Evolutionary conservation across 352 stramenopile genomes (phyloP), one percentile per base, ranked within the genome.

Genomic region (Globisporangium orthogonon): DNA sequence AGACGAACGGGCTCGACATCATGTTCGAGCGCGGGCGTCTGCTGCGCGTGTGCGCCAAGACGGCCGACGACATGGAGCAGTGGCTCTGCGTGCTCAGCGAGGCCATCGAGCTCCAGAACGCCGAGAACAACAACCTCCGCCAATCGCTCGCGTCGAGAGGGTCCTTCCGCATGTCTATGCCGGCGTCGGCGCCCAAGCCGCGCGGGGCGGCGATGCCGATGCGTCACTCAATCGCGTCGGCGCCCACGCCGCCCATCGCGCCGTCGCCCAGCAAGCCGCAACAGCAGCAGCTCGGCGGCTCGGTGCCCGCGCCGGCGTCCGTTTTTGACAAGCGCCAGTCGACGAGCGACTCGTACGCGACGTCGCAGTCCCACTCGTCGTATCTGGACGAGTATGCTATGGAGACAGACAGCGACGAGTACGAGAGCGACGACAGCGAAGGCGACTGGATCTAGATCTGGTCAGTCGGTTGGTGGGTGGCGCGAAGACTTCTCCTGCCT

Each of bases 81-180:
- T 94, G 84, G 84, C 74, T 91, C 1, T 78, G 70, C 53, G 77
- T 79, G 52, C 52, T 94, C 18, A 89, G 75, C 43, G 81, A 89
- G 54, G 82, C 75, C 43, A 87, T 89, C 50, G 78, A 89, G 50
- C 67, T 73, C 23, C 66, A 76, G 11, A 76, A 78, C 43, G 57
- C 65, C 3, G 77, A 89, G 45, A 68, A 76, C 64, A 76, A 77
- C 52, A 87, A 85, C 56, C 62, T 83, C 10, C 75, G 76, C 4
- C 73, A 89, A 55, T 84, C 68, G 35, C 39, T 89, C 10, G 72
- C 67, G 18, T 62, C 64, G 1, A 59, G 69, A 7, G 67, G 58
- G 47, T 76, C 74, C 9, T 72, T 86, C 43, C 81, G 75, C 7
- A 61, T 63, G 30, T 83, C 68, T 4, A 65, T 78, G 56, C 45